Conservation (phyloP, 805 yeast genomes). For the Maudiozyma saulgeensis region DNA sequence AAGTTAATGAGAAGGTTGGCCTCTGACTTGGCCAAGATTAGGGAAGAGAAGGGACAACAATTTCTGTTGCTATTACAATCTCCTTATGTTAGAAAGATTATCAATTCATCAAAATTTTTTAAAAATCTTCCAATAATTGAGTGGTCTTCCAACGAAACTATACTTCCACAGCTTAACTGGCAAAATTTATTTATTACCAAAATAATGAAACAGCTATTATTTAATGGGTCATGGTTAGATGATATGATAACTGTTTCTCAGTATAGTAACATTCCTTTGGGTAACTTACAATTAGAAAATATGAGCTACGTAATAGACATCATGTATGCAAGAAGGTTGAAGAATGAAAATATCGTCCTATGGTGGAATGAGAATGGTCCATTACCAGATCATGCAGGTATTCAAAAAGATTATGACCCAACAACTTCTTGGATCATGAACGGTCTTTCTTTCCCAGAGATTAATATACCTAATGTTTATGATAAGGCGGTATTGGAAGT, state of each 20-base stretch:
- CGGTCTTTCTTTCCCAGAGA: conserved; percentile 57
- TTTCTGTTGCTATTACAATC: conserved; percentile 67
- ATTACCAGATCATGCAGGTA: conserved; percentile 77
- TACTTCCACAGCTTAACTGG: conserved; percentile 76
- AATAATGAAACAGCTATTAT: conserved; percentile 59
- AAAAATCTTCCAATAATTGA: conserved; percentile 53
- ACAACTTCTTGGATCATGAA: conserved; percentile 33
- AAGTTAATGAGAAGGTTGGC: conserved; percentile 53
- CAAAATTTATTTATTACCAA: conserved; percentile 56
- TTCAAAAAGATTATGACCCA: conserved; percentile 52
- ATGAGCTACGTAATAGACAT: conserved; percentile 75
- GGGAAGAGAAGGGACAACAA: conserved; percentile 58
- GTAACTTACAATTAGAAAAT: conserved; percentile 74
- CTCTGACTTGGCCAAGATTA: conserved; percentile 42
- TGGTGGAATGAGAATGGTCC: conserved; percentile 86
- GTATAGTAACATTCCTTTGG: conserved; percentile 74
- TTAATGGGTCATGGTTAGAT: conserved; percentile 62
- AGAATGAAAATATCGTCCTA: conserved; percentile 54
- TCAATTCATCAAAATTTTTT: conserved; percentile 38
- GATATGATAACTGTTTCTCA: conserved; percentile 56
- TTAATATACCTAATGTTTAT: conserved; percentile 73
- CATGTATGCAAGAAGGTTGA: conserved; percentile 70
- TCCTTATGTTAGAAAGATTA: conserved; percentile 42
- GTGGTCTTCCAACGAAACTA: conserved; percentile 47
- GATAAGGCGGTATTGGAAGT: conserved; percentile 71